Percentiles rank a stretch among this genome's conserved stretches.
Evolutionary conservation across 345 rosid genomes (phyloP).

Genomic region (Gynandropsis gynandra): DNA sequence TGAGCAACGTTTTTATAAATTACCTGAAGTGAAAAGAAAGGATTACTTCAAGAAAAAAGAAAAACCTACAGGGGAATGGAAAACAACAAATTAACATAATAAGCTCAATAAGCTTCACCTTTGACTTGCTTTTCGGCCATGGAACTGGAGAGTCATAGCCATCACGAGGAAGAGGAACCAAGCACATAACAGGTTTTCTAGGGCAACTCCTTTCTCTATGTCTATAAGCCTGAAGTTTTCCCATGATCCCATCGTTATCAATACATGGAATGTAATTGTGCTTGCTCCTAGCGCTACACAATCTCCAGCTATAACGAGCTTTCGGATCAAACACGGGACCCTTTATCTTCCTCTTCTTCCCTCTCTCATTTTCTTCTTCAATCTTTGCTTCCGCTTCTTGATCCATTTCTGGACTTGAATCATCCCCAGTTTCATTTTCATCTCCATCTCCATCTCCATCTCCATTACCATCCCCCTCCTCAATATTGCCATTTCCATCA

Average conservation of each 20-base stretch:
- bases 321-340: constrained; percentile 90
- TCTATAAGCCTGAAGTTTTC: constrained; percentile 59
- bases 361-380: constrained; percentile 36
- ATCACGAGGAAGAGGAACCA: constrained; percentile 76
- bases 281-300: constrained; percentile 84
- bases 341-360: constrained; percentile 54
- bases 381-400: constrained; percentile 37
- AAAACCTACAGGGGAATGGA: constrained; percentile 10
- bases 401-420: constrained; percentile 37
- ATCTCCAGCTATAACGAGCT: constrained; percentile 69
- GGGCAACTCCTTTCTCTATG: constrained; percentile 92
- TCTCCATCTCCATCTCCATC: constrained; percentile 41
- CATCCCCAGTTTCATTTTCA: constrained; percentile 37
- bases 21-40: constrained; percentile 43
- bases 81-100: too few species aligned
- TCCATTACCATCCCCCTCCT: too few species aligned
- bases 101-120: constrained; percentile 35
- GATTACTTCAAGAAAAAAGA: constrained; percentile 14
- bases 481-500: neutral
- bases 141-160: constrained; percentile 63
- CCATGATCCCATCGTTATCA: constrained; percentile 58
- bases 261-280: constrained; percentile 94
- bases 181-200: constrained; percentile 58
- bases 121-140: constrained; percentile 82
- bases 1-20: constrained; percentile 77